Conservation (phyloP, 306 rosid species). For the Prunus armeniaca region DNA sequence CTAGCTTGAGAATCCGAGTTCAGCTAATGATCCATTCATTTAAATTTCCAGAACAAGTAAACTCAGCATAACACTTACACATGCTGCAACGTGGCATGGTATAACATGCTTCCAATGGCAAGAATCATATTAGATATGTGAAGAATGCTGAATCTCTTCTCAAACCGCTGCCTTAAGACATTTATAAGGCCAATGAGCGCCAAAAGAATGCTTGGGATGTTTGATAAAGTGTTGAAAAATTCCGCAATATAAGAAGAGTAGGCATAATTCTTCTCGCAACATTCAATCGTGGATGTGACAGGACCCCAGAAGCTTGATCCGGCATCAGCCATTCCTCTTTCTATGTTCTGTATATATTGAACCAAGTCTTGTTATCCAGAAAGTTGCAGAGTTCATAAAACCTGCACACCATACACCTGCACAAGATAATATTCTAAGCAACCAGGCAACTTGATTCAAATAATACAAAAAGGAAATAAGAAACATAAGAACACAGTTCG, state of each 20-base stretch:
- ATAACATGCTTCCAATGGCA: constrained; percentile 86
- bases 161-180: constrained; percentile 80
- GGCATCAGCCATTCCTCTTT: constrained; percentile 59
- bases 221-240: constrained; percentile 81
- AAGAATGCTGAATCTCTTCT: constrained; percentile 91
- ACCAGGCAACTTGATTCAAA: constrained; percentile 1
- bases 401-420: constrained; percentile 40
- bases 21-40: background rate
- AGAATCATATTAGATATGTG: constrained; percentile 84
- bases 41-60: background rate
- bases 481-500: background rate
- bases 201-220: constrained; percentile 75
- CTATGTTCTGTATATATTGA: constrained; percentile 13
- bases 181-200: constrained; percentile 85
- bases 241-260: constrained; percentile 84
- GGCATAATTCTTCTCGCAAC: constrained; percentile 78
- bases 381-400: constrained; percentile 33
- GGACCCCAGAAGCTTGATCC: constrained; percentile 91
- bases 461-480: background rate
- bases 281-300: constrained; percentile 76
- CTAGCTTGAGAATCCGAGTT: background rate
- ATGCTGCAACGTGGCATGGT: constrained; percentile 85
- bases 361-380: constrained; percentile 13
- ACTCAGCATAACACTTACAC: constrained; percentile 51
- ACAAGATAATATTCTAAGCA: constrained; percentile 14